Conservation (phyloP, 148 eudicot genomes). For the Vaccinium macrocarpon region DNA sequence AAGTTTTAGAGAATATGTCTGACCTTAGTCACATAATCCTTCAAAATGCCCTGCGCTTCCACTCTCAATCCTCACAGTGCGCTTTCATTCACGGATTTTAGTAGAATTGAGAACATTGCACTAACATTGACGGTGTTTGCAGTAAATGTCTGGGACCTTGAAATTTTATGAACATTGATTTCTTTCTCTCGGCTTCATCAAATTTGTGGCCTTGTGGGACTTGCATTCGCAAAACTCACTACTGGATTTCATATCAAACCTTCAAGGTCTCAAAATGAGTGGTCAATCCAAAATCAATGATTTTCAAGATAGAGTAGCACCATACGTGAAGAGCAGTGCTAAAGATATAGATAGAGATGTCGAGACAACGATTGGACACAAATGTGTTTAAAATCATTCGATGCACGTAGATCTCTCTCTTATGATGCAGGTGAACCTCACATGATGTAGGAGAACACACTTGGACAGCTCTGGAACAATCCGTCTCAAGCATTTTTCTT, state of each 20-base stretch:
- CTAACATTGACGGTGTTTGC: background rate
- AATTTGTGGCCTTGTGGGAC: background rate
- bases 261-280: background rate
- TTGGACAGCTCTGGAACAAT: background rate
- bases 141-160: background rate
- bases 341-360: background rate
- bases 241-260: background rate
- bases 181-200: background rate
- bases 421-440: background rate
- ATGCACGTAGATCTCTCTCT: background rate
- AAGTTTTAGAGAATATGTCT: background rate
- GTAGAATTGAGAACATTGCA: background rate
- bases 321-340: background rate
- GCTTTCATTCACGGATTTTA: no score
- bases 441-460: background rate
- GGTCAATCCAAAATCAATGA: background rate
- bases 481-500: background rate
- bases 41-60: no score
- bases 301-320: background rate
- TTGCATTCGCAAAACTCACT: background rate
- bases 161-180: background rate
- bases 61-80: no score
- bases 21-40: no score
- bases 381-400: no score
- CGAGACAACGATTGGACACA: background rate